phyloP scores from a whole-genome alignment of 805 yeast species.

The Sugiyamaella lignohabitans region DNA sequence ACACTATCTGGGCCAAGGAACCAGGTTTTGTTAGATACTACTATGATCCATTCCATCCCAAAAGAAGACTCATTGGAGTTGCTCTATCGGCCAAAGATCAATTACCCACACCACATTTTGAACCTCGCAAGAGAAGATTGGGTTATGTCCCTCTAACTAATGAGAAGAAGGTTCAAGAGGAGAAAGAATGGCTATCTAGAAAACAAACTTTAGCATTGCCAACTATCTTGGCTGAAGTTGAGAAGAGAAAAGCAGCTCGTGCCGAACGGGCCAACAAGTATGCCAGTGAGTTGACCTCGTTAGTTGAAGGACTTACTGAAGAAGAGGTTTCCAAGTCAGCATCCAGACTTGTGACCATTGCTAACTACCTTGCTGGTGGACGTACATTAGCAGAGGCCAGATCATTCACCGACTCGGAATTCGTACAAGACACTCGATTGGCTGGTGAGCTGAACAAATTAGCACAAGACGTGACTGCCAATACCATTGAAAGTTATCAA shows the following conservation, averaged over 20 bases:
- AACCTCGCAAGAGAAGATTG: constrained; percentile 79
- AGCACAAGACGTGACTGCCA: constrained; percentile 29
- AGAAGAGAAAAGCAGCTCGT: constrained; percentile 40
- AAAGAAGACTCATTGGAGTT: constrained; percentile 83
- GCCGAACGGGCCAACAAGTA: constrained; percentile 29
- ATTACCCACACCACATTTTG: constrained; percentile 86
- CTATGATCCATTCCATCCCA: constrained; percentile 93
- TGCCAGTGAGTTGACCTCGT: constrained; percentile 28
- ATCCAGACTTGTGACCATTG: constrained; percentile 48
- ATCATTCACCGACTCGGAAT: constrained; percentile 49
- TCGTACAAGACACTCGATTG: constrained; percentile 34
- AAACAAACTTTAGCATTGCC: constrained; percentile 58
- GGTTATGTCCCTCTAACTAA: constrained; percentile 57
- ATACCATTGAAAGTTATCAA: constrained; percentile 30
- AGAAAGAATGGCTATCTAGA: constrained; percentile 57
- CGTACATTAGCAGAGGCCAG: constrained; percentile 49
- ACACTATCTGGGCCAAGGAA: constrained; percentile 82
- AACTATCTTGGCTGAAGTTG: constrained; percentile 38
- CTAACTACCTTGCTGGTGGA: constrained; percentile 56
- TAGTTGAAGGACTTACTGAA: constrained; percentile 26
- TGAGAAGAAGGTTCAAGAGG: constrained; percentile 46
- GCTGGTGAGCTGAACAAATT: constrained; percentile 27
- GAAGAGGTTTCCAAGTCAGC: constrained; percentile 37
- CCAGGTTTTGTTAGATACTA: constrained; percentile 92
- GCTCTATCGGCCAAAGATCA: constrained; percentile 57